Evolutionary conservation across 192 early-diverging fungal species (phyloP).

Genomic region (Entomortierella chlamydospora): DNA sequence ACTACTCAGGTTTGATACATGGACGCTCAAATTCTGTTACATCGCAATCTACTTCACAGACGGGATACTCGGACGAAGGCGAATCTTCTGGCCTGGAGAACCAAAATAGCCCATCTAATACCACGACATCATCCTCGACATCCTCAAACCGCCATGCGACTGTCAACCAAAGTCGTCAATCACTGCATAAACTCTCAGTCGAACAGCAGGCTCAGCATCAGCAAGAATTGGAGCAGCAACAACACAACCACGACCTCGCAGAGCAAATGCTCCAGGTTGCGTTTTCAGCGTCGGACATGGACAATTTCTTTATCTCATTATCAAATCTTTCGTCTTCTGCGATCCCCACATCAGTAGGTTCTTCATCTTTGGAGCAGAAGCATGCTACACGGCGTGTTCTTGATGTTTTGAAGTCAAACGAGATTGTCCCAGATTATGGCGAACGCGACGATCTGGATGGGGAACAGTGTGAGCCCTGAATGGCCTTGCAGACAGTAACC

Average conservation of each 20-base stretch:
- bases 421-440: constrained; percentile 6
- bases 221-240: constrained; percentile 38
- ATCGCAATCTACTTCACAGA: background rate
- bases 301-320: constrained; percentile 1
- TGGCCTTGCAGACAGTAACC: background rate
- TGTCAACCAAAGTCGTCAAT: background rate
- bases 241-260: constrained; percentile 41
- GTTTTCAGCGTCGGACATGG: constrained; percentile 34
- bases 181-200: constrained; percentile 8
- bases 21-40: background rate
- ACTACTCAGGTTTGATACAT: background rate
- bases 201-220: constrained; percentile 18
- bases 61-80: background rate
- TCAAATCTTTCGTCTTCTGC: background rate
- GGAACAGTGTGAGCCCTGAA: background rate
- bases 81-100: background rate
- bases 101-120: background rate
- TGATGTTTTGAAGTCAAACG: constrained; percentile 23
- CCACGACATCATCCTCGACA: background rate
- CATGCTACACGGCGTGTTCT: constrained; percentile 35
- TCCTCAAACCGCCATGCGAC: background rate
- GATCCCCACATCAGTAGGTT: background rate
- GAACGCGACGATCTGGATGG: constrained; percentile 4
- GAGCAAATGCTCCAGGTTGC: constrained; percentile 47
- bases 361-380: constrained; percentile 23